Conservation (phyloP, 352 stramenopile species). For the Pythium phragmiticola region DNA sequence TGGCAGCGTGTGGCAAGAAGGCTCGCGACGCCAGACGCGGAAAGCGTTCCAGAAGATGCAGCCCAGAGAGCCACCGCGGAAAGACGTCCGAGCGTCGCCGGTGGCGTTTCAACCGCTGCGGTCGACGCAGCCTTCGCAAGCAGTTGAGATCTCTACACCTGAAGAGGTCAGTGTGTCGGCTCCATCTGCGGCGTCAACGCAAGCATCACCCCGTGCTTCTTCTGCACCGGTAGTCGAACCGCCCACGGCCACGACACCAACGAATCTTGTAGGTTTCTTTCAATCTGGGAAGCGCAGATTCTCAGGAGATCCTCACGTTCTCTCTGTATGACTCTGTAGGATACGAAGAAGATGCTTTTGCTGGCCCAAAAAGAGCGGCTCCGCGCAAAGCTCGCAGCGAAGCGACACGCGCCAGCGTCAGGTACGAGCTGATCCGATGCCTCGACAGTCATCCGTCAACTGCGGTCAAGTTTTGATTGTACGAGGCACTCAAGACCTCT, state of each 20-base stretch:
- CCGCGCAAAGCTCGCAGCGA: conserved; percentile 58
- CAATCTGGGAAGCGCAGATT: not conserved
- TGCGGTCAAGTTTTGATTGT: too few species aligned
- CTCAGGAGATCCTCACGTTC: not conserved
- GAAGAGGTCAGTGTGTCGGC: not conserved
- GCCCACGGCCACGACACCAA: not conserved
- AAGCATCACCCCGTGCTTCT: not conserved
- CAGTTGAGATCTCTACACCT: not conserved
- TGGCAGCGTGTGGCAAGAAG: conserved; percentile 73
- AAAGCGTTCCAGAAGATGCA: conserved; percentile 42
- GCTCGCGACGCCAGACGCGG: conserved; percentile 56
- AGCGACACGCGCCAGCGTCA: not conserved
- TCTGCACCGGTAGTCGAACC: not conserved
- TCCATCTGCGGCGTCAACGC: not conserved
- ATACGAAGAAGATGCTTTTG: conserved; percentile 54
- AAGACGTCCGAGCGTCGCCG: not conserved
- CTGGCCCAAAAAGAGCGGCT: conserved; percentile 68
- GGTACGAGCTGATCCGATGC: too few species aligned
- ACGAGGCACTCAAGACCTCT: too few species aligned
- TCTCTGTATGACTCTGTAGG: conserved; percentile 20
- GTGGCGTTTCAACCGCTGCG: not conserved
- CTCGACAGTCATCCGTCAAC: too few species aligned
- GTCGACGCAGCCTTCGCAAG: not conserved
- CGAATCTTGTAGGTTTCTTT: not conserved
- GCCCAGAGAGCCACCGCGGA: not conserved